phyloP scores from a whole-genome alignment of 768 basidiomycete genomes.

The Auriculariales sp. region DNA sequence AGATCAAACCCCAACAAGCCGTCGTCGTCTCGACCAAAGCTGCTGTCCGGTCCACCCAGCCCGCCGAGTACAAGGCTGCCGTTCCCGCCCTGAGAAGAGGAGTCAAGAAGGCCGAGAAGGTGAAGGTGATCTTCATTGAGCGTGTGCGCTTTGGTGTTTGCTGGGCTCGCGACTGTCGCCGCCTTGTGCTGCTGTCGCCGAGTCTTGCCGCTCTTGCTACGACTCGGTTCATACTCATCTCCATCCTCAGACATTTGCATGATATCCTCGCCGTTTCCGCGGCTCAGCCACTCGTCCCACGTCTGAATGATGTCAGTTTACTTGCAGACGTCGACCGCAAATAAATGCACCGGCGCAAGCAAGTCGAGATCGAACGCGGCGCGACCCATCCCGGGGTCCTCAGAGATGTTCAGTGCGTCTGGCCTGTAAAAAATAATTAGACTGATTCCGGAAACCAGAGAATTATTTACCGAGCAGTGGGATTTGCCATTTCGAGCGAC shows the following conservation, averaged over 20 bases:
- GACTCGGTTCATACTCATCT: not conserved
- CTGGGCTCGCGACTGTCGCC: not conserved
- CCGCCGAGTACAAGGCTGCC: constrained; percentile 23
- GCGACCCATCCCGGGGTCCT: constrained; percentile 12
- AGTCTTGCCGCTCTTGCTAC: not conserved
- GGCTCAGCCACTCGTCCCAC: not conserved
- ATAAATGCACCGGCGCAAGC: constrained; percentile 6
- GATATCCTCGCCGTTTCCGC: not conserved
- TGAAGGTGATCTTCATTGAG: constrained; percentile 60
- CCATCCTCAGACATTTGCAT: not conserved
- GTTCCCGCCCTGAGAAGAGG: constrained; percentile 45
- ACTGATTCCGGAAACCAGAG: not conserved
- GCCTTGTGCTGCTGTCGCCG: not conserved
- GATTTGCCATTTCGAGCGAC: constrained; percentile 58
- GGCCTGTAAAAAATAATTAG: constrained; percentile 11
- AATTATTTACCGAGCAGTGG: constrained; percentile 39
- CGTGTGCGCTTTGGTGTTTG: constrained; percentile 29
- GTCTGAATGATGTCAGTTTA: not conserved
- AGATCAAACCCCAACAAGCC: constrained; percentile 14
- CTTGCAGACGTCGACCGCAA: not conserved
- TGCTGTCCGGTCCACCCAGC: constrained; percentile 15
- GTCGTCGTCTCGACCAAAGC: constrained; percentile 34
- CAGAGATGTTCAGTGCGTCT: constrained; percentile 19
- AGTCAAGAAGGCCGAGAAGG: constrained; percentile 32
- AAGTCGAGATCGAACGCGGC: constrained; percentile 13